Conservation (phyloP, 192 early-diverging fungal genomes). For the Umbelopsis vinacea region DNA sequence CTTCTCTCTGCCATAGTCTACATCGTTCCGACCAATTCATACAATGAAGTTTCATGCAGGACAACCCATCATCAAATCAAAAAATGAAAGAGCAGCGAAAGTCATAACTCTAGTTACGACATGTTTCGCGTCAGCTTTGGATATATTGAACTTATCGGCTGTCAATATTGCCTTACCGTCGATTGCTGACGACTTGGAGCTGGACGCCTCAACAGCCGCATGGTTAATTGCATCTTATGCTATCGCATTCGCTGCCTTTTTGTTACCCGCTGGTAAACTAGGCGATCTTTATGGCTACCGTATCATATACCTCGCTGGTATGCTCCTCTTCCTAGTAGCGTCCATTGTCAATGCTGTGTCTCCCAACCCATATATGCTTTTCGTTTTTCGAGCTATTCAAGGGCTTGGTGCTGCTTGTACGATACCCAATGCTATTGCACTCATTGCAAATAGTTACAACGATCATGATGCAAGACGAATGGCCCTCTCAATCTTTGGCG, state of each 20-base stretch:
- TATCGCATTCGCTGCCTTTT: conserved; percentile 41
- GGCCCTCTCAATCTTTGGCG: conserved; percentile 42
- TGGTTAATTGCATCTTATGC: conserved; percentile 41
- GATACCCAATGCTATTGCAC: conserved; percentile 38
- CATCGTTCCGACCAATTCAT: too few relatives aligned
- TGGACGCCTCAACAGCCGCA: conserved; percentile 3
- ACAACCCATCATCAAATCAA: neutral
- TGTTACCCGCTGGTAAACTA: conserved; percentile 39
- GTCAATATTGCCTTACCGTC: conserved; percentile 48
- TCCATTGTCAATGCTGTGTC: conserved; percentile 46
- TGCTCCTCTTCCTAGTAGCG: conserved; percentile 37
- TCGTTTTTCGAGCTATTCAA: conserved; percentile 45
- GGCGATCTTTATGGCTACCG: conserved; percentile 46
- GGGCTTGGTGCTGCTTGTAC: conserved; percentile 47
- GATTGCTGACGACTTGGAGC: conserved; percentile 24
- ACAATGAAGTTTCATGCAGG: too few relatives aligned
- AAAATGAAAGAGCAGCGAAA: conserved; percentile 11
- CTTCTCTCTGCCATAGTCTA: too few relatives aligned
- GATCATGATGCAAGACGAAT: conserved; percentile 33
- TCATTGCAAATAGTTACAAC: conserved; percentile 38
- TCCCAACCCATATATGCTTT: conserved; percentile 39
- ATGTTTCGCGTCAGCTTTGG: conserved; percentile 45
- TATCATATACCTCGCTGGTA: conserved; percentile 36
- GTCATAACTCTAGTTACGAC: conserved; percentile 29
- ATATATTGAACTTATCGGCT: conserved; percentile 44